A percentile compares a stretch with the other conserved stretches of the same genome.
phyloP scores from a whole-genome alignment of 2,329 filamentous ascomycete species.

The Hypoxylon sp. region DNA sequence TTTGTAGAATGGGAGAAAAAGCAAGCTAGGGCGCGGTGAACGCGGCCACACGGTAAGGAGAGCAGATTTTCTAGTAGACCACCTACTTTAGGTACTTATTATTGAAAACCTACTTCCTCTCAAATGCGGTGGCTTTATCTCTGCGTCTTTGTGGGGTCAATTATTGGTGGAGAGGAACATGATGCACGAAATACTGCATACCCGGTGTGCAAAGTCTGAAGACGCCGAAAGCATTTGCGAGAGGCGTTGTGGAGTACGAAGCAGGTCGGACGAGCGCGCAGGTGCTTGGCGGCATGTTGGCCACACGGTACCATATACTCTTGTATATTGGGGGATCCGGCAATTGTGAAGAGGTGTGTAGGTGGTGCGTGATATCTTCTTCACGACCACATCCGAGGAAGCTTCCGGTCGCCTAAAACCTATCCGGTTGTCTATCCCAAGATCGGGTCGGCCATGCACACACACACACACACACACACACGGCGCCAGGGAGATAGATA shows the following conservation, averaged over 20 bases:
- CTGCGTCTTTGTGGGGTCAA: conserved; percentile 37
- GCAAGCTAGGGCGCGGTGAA: conserved; percentile 12
- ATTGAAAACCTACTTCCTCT: conserved; percentile 24
- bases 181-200: conserved; percentile 45
- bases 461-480: too few species aligned
- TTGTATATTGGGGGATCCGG: conserved; percentile 30
- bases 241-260: conserved; percentile 19
- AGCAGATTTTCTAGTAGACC: conserved; percentile 2
- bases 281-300: conserved; percentile 26
- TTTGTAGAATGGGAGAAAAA: conserved; percentile 8
- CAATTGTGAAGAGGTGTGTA: conserved; percentile 29
- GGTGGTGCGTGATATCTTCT: conserved; percentile 22
- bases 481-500: conserved; percentile 32
- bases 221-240: conserved; percentile 27
- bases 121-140: conserved; percentile 30
- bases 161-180: conserved; percentile 35
- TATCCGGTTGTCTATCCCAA: conserved; percentile 30
- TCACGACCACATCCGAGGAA: conserved; percentile 35
- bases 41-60: conserved; percentile 16
- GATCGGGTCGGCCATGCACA: conserved; percentile 32
- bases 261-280: conserved; percentile 17
- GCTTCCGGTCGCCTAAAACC: conserved; percentile 32
- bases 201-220: conserved; percentile 32
- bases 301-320: conserved; percentile 29
- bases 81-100: conserved; percentile 12